phyloP scores from a whole-genome alignment of 352 stramenopile genomes.

The Phytophthora vignae region DNA sequence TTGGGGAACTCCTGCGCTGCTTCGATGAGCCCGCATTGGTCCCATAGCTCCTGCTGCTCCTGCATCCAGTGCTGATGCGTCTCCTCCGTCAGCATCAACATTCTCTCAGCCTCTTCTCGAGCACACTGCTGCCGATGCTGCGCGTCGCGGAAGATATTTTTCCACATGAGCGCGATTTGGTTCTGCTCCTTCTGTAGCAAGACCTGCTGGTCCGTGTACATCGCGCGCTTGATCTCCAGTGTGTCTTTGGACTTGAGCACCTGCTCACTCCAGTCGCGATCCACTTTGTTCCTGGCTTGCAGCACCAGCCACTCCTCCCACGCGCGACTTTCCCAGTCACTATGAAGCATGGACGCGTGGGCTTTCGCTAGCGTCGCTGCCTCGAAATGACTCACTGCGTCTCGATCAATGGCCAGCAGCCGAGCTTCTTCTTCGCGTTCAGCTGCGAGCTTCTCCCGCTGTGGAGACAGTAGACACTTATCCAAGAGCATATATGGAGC shows the following conservation, averaged over 20 bases:
- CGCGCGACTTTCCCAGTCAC: constrained; percentile 45
- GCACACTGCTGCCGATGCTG: constrained; percentile 16
- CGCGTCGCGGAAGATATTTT: constrained; percentile 21
- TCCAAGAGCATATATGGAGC: constrained; percentile 53
- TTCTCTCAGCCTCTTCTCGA: constrained; percentile 29
- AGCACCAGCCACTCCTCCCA: constrained; percentile 39
- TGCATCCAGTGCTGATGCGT: constrained; percentile 26
- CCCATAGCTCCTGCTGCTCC: constrained; percentile 34
- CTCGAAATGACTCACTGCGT: constrained; percentile 25
- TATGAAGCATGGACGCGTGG: constrained; percentile 44
- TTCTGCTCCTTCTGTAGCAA: constrained; percentile 33
- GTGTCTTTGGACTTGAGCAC: constrained; percentile 20
- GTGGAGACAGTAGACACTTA: constrained; percentile 46
- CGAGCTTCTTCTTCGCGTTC: constrained; percentile 30
- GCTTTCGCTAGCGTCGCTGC: constrained; percentile 22
- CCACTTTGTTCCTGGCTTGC: constrained; percentile 19
- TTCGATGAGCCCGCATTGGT: constrained; percentile 44
- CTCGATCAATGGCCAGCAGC: constrained; percentile 23
- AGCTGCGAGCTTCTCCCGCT: constrained; percentile 24
- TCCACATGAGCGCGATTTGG: constrained; percentile 23
- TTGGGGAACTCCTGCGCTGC: constrained; percentile 40
- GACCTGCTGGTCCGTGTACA: constrained; percentile 27
- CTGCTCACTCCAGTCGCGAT: constrained; percentile 39
- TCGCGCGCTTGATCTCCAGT: constrained; percentile 26
- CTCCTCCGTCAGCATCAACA: constrained; percentile 25